These are phyloP conservation scores for Phoma sp. DNA, from an alignment of 2,329 filamentous ascomycete genomes.

Conservation along the genomic window DNA sequence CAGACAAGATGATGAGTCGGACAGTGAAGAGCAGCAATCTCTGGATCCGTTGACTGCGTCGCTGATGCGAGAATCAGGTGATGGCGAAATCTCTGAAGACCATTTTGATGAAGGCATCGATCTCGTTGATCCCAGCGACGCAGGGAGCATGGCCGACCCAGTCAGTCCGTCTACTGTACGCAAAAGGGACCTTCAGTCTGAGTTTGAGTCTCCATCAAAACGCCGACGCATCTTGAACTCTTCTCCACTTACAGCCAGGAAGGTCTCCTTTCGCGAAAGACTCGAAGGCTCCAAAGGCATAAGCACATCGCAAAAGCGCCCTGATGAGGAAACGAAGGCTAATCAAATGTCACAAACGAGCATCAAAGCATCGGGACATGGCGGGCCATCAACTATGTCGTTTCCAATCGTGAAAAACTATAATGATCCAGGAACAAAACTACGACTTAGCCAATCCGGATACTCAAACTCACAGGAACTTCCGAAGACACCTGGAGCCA, in stretches of 20 bases:
- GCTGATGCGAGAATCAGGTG: constrained; percentile 18
- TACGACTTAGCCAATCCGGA: constrained; percentile 70
- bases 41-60: constrained; percentile 42
- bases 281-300: background rate
- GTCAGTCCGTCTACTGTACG: constrained; percentile 14
- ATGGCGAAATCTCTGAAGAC: constrained; percentile 11
- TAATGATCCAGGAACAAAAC: constrained; percentile 66
- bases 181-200: constrained; percentile 28
- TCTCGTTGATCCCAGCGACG: constrained; percentile 23
- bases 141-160: constrained; percentile 9
- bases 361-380: constrained; percentile 44
- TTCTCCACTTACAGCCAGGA: constrained; percentile 13
- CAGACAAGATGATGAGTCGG: constrained; percentile 21
- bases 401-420: constrained; percentile 82
- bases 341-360: constrained; percentile 49
- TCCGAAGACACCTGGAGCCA: constrained; percentile 36
- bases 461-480: constrained; percentile 56
- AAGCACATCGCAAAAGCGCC: constrained; percentile 2
- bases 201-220: constrained; percentile 17
- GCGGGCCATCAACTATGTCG: constrained; percentile 57
- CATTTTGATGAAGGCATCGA: constrained; percentile 29
- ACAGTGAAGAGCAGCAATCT: constrained; percentile 31
- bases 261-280: constrained; percentile 21
- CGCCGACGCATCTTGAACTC: constrained; percentile 21
- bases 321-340: constrained; percentile 15